A percentile compares a stretch with the other conserved stretches of the same genome.
phyloP scores from a whole-genome alignment of 2,329 filamentous ascomycete genomes.

The Epichloe coenophiala region DNA sequence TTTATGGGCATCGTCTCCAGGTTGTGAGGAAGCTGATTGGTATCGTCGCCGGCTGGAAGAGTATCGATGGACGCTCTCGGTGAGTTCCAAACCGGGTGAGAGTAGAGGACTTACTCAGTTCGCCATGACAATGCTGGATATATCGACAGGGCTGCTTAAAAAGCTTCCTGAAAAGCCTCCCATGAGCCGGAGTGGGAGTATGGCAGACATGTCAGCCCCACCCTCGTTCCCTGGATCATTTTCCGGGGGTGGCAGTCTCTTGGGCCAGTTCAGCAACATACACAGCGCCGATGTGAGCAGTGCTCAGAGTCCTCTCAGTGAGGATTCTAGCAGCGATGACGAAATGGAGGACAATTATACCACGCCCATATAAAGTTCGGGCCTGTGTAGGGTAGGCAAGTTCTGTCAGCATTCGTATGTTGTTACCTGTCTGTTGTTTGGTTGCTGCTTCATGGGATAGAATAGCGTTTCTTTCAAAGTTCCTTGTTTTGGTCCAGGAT shows the following conservation, averaged over 20 bases:
- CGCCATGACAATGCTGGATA: conserved; percentile 67
- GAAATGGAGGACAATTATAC: conserved; percentile 29
- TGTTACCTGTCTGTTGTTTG: too few species aligned
- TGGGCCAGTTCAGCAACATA: conserved; percentile 29
- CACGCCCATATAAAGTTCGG: conserved; percentile 10
- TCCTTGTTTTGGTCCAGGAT: too few species aligned
- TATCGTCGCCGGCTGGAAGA: conserved; percentile 76
- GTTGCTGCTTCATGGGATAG: too few species aligned
- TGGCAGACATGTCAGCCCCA: conserved; percentile 30
- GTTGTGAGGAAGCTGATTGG: conserved; percentile 81
- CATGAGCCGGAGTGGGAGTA: conserved; percentile 42
- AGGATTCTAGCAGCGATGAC: conserved; percentile 41
- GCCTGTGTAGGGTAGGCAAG: neutral
- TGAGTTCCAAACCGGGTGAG: conserved; percentile 61
- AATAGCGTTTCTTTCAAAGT: too few species aligned
- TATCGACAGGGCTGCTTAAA: conserved; percentile 54
- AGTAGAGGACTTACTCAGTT: conserved; percentile 48
- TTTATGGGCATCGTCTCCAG: conserved; percentile 78
- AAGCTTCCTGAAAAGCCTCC: conserved; percentile 58
- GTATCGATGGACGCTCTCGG: conserved; percentile 86
- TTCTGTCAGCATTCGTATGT: too few species aligned
- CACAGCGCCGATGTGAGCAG: conserved; percentile 35
- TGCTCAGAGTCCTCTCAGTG: conserved; percentile 36
- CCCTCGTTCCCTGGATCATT: conserved; percentile 13
- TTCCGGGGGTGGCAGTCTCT: conserved; percentile 19